Conservation (phyloP, 352 stramenopile species). For the Globisporangium yorkense region DNA sequence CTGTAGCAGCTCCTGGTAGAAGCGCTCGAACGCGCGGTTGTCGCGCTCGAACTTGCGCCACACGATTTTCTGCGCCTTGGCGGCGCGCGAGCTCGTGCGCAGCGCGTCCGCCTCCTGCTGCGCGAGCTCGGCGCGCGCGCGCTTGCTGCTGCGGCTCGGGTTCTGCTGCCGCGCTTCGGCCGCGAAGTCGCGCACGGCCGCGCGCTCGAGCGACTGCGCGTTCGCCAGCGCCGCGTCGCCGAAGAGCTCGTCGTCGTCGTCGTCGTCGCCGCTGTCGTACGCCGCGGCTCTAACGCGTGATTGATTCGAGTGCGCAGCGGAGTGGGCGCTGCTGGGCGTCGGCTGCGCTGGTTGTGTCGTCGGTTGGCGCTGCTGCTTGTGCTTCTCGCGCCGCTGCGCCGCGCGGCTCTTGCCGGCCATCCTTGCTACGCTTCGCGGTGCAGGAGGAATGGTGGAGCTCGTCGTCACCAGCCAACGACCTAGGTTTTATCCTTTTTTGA, state of each 20-base stretch:
- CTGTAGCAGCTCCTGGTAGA: slow-evolving; percentile 73
- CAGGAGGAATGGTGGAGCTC: neutral
- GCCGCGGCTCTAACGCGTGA: slow-evolving; percentile 6
- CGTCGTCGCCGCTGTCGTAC: slow-evolving; percentile 24
- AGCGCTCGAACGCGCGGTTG: slow-evolving; percentile 77
- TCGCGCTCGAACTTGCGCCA: slow-evolving; percentile 86
- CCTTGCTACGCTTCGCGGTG: neutral
- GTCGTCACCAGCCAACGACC: neutral
- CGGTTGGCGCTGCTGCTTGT: slow-evolving; percentile 8
- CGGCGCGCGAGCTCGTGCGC: slow-evolving; percentile 55
- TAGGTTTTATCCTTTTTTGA: no score
- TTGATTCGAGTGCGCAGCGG: no score
- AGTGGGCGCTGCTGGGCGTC: neutral
- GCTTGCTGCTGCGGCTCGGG: slow-evolving; percentile 38
- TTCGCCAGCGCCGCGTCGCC: slow-evolving; percentile 20
- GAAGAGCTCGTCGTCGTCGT: slow-evolving; percentile 27
- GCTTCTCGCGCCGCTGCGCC: slow-evolving; percentile 39
- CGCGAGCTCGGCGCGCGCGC: slow-evolving; percentile 41
- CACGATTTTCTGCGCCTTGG: slow-evolving; percentile 80
- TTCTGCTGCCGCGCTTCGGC: slow-evolving; percentile 22
- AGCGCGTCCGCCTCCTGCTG: slow-evolving; percentile 46
- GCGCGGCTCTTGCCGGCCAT: slow-evolving; percentile 40
- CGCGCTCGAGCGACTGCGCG: slow-evolving; percentile 54
- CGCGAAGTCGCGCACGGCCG: slow-evolving; percentile 57
- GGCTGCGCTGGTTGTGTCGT: neutral